Base-by-base conservation (phyloP, 2,329 filamentous ascomycete genomes). In the Plectosphaerella plurivora region DNA sequence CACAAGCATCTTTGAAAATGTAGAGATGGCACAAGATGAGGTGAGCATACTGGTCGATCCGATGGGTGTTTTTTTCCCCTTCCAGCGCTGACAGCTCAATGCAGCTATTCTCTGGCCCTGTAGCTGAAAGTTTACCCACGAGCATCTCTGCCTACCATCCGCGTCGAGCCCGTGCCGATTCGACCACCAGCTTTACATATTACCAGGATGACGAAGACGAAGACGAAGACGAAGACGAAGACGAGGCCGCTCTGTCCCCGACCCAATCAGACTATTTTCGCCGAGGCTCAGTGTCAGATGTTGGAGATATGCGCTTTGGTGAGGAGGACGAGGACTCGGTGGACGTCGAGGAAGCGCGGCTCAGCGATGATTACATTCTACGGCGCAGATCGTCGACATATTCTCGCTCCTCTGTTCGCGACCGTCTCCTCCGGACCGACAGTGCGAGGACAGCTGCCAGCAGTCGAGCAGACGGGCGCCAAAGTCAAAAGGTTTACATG, bases 21-120 rank as follows among this genome's bases (percentile, higher is more conserved):
- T 97, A n/a, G 93, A 97, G 68, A 97, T 99, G 94, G 93, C 94
- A 18, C 91, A 95, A 49, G 90, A 96, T 67, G 93, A 97, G 82
- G 89, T 94, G 62, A 53, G 59, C 49, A 41, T 22, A 5, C 37
- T 47, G 41, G 15, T 14, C 10, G 37, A 9, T 7, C 37, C 7
- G 37, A 15, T 41, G 37, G 37, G 5, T n/a, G 25, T 20, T 9
- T 14, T 18, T n/a, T 18, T 14, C 14, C 20, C 14, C 18, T 24
- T 15, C 18, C 25, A 28, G 16, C 11, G 37, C 5, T 25, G 47
- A 53, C n/a, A 56, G 35, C 6, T 39, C 37, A 9, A 3, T 47
- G 36, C 52, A 84, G 79, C 82, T 96, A 47, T 99, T 93, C 71
- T 87, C 93, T 22, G 94, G 94, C 7, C 94, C 93, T 7, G 86